phyloP scores from a whole-genome alignment of 2,329 filamentous ascomycete genomes.

The Aspergillus udagawae region DNA sequence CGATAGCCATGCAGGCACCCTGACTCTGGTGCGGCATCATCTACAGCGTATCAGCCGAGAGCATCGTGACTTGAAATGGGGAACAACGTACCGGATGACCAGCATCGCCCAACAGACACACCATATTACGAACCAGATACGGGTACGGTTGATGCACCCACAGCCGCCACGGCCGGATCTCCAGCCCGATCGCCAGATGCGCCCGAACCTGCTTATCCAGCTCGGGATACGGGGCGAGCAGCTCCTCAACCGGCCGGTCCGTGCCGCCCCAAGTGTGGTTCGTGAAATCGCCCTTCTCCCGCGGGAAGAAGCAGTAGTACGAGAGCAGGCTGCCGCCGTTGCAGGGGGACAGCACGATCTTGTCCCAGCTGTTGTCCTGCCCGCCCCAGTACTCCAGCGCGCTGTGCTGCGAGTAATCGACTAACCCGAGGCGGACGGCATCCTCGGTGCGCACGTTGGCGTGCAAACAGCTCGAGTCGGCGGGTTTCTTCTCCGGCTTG shows the following conservation, averaged over 20 bases:
- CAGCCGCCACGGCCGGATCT: constrained; percentile 64
- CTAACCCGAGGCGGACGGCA: constrained; percentile 71
- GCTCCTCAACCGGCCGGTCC: constrained; percentile 51
- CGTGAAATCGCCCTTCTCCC: constrained; percentile 56
- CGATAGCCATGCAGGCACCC: constrained; percentile 65
- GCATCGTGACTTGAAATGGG: not conserved
- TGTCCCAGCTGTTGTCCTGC: constrained; percentile 57
- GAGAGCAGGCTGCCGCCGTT: constrained; percentile 62
- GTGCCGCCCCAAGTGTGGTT: constrained; percentile 58
- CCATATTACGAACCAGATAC: constrained; percentile 49
- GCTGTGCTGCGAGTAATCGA: constrained; percentile 58
- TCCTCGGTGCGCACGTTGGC: constrained; percentile 75
- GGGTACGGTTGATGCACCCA: constrained; percentile 62
- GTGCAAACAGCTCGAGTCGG: constrained; percentile 61
- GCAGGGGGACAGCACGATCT: constrained; percentile 68
- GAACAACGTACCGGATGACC: constrained; percentile 54
- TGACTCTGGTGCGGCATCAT: constrained; percentile 69
- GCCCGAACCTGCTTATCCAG: constrained; percentile 55
- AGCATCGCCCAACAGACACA: constrained; percentile 62
- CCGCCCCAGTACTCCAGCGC: constrained; percentile 70
- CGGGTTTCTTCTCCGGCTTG: constrained; percentile 54
- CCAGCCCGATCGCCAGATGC: constrained; percentile 58
- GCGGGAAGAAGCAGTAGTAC: constrained; percentile 68
- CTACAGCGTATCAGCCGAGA: constrained; percentile 13
- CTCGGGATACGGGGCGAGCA: constrained; percentile 58